A percentile compares a stretch with the other conserved stretches of the same genome.
phyloP scores from a whole-genome alignment of 768 basidiomycete species.

The Mrakia blollopis region DNA sequence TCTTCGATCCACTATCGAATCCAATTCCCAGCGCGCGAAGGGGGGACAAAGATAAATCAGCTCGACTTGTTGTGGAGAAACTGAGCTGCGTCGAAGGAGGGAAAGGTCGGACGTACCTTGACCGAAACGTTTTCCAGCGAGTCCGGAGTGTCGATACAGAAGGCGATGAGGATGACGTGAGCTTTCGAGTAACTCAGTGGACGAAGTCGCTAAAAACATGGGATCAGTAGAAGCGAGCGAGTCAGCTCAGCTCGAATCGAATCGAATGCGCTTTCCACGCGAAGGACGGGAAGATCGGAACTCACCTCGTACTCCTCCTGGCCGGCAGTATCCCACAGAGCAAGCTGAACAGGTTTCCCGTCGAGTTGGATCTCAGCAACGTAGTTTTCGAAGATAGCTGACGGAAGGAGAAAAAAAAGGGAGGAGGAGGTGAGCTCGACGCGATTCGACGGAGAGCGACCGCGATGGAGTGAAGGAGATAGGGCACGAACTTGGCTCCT shows the following conservation, averaged over 20 bases:
- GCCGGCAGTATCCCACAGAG: conserved; percentile 92
- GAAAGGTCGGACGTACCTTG: conserved; percentile 56
- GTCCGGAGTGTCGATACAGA: conserved; percentile 91
- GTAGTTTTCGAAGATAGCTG: conserved; percentile 97
- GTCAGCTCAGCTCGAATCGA: background rate
- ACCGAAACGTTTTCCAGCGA: conserved; percentile 90
- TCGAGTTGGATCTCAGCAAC: conserved; percentile 97
- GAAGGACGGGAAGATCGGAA: background rate
- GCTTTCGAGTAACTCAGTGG: conserved; percentile 98
- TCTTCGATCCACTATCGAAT: conserved; percentile 87
- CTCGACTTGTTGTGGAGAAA: too few relatives aligned
- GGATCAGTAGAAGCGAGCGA: background rate
- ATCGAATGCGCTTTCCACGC: too few relatives aligned
- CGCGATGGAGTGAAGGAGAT: background rate
- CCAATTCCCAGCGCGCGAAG: conserved; percentile 8
- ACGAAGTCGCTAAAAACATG: conserved; percentile 65
- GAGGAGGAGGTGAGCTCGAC: conserved; percentile 13
- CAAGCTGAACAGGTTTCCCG: conserved; percentile 93
- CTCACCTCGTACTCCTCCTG: conserved; percentile 34
- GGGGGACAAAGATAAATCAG: background rate
- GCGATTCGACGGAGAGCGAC: background rate
- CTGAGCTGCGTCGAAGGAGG: too few relatives aligned
- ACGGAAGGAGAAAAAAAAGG: too few relatives aligned
- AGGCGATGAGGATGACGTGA: conserved; percentile 97
- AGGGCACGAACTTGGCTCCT: conserved; percentile 45